These are phyloP conservation scores for Scalesia atractyloides DNA, from an alignment of 129 eudicot species.

Conservation along the genomic window DNA sequence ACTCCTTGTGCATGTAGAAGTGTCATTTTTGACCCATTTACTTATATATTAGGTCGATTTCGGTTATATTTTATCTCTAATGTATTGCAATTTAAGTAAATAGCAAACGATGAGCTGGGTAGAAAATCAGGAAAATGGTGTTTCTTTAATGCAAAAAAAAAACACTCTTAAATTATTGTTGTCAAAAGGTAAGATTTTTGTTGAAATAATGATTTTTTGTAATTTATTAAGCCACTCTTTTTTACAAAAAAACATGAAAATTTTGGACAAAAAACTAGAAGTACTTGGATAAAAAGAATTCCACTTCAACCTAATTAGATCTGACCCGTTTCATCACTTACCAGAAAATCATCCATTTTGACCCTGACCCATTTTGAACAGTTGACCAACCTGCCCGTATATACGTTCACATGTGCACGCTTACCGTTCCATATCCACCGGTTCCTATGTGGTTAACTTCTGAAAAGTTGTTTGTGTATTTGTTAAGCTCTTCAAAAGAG, in stretches of 20 bases:
- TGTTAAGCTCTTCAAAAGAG: conserved; percentile 65
- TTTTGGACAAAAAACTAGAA: too few species aligned
- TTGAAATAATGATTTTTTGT: too few species aligned
- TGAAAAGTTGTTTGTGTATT: conserved; percentile 57
- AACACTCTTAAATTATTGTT: too few species aligned
- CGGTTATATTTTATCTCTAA: neutral
- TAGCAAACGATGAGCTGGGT: neutral
- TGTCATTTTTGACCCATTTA: neutral
- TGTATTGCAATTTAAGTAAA: neutral
- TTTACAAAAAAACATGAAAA: too few species aligned
- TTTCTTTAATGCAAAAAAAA: too few species aligned
- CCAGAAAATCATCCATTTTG: neutral
- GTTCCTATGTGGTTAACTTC: conserved; percentile 51
- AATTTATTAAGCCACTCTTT: too few species aligned
- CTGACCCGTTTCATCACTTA: too few species aligned
- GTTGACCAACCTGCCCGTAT: neutral
- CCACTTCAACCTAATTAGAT: too few species aligned
- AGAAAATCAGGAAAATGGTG: neutral
- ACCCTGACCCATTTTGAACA: neutral
- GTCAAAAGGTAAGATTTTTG: too few species aligned
- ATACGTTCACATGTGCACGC: neutral
- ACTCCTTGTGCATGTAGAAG: neutral
- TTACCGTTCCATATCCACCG: conserved; percentile 81
- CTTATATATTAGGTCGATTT: neutral
- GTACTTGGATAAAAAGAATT: too few species aligned